phyloP scores from a whole-genome alignment of 1,139 yeast genomes.

The Nakaseomyces glabratus region DNA sequence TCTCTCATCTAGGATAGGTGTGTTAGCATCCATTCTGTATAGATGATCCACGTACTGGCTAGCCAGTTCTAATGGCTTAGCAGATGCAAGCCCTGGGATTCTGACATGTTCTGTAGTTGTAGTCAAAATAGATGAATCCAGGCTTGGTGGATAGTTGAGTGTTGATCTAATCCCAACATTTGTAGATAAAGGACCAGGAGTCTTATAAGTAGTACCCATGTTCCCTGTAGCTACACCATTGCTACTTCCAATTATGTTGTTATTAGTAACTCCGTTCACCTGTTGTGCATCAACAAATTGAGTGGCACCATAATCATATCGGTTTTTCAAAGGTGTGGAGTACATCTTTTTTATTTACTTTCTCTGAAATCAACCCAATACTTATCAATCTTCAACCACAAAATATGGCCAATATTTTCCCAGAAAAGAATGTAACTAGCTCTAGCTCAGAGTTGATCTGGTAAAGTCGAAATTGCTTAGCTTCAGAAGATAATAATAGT shows the following conservation, averaged over 20 bases:
- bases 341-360: too few relatives aligned
- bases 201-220: not conserved
- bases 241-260: not conserved
- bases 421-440: too few relatives aligned
- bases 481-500: too few relatives aligned
- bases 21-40: slow-evolving; percentile 32
- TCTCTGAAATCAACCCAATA: too few relatives aligned
- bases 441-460: too few relatives aligned
- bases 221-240: not conserved
- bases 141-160: slow-evolving; percentile 2
- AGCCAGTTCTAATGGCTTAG: slow-evolving; percentile 34
- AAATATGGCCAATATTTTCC: too few relatives aligned
- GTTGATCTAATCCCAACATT: too few relatives aligned
- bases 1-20: slow-evolving; percentile 36
- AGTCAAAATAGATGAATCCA: slow-evolving; percentile 2
- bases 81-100: slow-evolving; percentile 22
- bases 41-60: slow-evolving; percentile 35
- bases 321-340: slow-evolving; percentile 9
- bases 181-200: not conserved
- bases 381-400: too few relatives aligned
- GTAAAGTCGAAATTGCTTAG: too few relatives aligned
- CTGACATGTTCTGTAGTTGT: slow-evolving; percentile 22
- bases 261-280: not conserved
- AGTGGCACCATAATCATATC: slow-evolving; percentile 5
- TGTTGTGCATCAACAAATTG: slow-evolving; percentile 4